These are phyloP conservation scores for Aciculosporium take DNA, from an alignment of 2,329 filamentous ascomycete genomes.

Conservation along the genomic window DNA sequence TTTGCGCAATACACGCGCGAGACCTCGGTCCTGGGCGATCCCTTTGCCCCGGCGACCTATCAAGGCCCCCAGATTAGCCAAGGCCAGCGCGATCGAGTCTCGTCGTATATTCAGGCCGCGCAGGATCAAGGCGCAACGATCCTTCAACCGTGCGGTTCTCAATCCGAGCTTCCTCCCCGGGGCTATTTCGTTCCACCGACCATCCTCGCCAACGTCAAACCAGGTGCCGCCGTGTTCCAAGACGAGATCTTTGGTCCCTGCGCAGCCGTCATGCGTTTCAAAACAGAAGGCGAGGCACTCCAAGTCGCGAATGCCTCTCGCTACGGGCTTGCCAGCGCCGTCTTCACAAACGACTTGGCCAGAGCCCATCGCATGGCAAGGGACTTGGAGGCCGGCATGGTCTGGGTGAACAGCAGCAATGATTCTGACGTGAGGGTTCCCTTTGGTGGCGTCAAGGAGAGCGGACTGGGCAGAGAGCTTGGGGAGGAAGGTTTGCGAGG, in stretches of 20 bases:
- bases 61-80: conserved; percentile 56
- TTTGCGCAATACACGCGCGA: conserved; percentile 43
- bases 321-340: conserved; percentile 39
- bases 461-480: conserved; percentile 18
- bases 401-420: conserved; percentile 25
- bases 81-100: conserved; percentile 47
- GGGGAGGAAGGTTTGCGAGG: conserved; percentile 16
- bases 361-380: conserved; percentile 25
- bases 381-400: conserved; percentile 39
- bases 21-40: conserved; percentile 47
- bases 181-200: conserved; percentile 18
- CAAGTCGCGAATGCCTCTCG: conserved; percentile 24
- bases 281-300: conserved; percentile 16
- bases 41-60: conserved; percentile 47
- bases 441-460: conserved; percentile 21
- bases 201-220: conserved; percentile 14
- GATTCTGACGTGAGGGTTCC: conserved; percentile 18
- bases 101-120: conserved; percentile 51
- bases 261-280: conserved; percentile 14
- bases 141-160: conserved; percentile 5
- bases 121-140: conserved; percentile 47
- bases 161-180: conserved; percentile 6
- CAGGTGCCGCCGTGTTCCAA: conserved; percentile 12
- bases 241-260: conserved; percentile 21
- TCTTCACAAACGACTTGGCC: conserved; percentile 39